Evolutionary conservation across 139 green algal species (phyloP).

Genomic region (Chlorella sp.): DNA sequence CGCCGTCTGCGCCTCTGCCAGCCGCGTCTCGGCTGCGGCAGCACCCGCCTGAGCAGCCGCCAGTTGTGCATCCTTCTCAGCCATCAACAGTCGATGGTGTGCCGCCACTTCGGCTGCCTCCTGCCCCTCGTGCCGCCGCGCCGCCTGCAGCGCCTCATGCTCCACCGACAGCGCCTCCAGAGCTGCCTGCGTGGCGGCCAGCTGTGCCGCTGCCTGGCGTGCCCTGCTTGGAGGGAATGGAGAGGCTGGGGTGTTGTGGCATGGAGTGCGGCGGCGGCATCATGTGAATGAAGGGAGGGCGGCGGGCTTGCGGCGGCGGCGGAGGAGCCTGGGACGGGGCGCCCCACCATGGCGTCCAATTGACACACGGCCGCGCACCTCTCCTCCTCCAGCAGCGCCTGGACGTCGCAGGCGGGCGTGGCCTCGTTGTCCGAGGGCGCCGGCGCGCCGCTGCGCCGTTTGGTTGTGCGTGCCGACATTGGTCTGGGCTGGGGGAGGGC

Average conservation of each 20-base stretch:
- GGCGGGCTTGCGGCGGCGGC: not conserved
- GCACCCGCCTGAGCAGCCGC: constrained; percentile 53
- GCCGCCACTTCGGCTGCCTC: constrained; percentile 77
- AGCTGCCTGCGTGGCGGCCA: not conserved
- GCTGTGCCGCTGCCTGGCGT: not conserved
- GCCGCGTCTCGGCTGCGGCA: constrained; percentile 2
- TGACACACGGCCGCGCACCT: not conserved
- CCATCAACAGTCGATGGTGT: constrained; percentile 69
- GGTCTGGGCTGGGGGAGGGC: no score
- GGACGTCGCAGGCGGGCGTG: not conserved
- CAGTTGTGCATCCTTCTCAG: constrained; percentile 67
- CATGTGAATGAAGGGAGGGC: no score
- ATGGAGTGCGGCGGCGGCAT: no score
- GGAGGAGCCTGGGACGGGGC: not conserved
- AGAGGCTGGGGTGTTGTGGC: not conserved
- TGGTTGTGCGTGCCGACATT: no score
- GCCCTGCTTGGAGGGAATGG: not conserved
- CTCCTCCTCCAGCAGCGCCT: not conserved
- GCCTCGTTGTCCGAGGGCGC: not conserved
- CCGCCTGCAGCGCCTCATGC: constrained; percentile 66
- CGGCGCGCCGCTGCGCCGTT: no score
- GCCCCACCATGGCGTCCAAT: not conserved
- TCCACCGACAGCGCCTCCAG: constrained; percentile 55
- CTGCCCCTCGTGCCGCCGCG: constrained; percentile 60
- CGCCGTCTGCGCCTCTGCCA: constrained; percentile 7